Evolutionary conservation across 2,329 filamentous ascomycete genomes (phyloP).

Genomic region (Penicillium rolfsii): DNA sequence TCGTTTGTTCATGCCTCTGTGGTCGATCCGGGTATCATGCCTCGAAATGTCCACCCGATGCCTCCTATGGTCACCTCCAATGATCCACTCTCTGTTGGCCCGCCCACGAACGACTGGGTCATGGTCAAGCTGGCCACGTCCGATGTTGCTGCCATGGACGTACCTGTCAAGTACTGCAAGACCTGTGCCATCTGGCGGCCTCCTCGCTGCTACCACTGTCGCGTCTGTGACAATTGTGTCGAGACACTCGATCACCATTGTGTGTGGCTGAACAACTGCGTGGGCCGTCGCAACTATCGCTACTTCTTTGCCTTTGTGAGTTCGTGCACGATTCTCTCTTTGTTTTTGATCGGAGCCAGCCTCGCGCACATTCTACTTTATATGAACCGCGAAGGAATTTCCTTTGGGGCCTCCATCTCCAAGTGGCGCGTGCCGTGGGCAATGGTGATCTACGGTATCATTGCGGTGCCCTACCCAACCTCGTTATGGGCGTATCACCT

Average conservation of each 20-base stretch:
- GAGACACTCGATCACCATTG: conserved; percentile 98
- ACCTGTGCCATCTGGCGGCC: conserved; percentile 98
- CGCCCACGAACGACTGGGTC: conserved; percentile 90
- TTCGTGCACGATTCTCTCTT: conserved; percentile 72
- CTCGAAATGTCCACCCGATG: conserved; percentile 87
- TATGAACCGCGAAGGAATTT: conserved; percentile 63
- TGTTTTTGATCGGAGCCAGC: conserved; percentile 76
- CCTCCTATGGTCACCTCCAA: conserved; percentile 74
- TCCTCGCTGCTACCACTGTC: conserved; percentile 92
- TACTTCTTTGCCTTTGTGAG: conserved; percentile 95
- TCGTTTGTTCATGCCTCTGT: conserved; percentile 93
- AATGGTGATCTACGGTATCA: conserved; percentile 79
- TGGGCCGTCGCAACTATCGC: conserved; percentile 94
- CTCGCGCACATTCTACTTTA: conserved; percentile 82
- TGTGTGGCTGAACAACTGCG: conserved; percentile 98
- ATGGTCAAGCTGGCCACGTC: conserved; percentile 80
- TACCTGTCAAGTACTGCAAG: conserved; percentile 97
- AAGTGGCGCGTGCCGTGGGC: conserved; percentile 81
- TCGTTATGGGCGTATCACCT: conserved; percentile 87
- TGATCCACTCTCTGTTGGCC: conserved; percentile 79
- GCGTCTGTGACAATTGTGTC: conserved; percentile 94
- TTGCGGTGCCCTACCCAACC: conserved; percentile 78
- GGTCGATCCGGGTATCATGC: conserved; percentile 90
- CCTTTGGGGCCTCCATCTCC: conserved; percentile 69
- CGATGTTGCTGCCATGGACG: conserved; percentile 86